These are phyloP conservation scores for Penicillium angulare DNA, from an alignment of 495 filamentous ascomycete species.

Conservation along the genomic window DNA sequence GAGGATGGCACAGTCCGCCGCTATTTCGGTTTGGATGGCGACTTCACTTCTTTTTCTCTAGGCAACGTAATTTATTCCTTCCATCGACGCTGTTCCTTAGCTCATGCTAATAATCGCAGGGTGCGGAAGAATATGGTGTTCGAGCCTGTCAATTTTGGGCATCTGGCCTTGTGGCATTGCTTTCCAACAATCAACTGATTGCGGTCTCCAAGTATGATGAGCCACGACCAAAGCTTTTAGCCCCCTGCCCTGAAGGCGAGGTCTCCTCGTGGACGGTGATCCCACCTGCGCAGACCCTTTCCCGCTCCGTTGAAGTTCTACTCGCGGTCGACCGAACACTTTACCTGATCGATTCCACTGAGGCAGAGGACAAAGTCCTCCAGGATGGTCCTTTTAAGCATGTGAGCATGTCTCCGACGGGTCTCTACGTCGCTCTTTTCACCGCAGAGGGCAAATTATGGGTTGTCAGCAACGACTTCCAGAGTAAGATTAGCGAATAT, in stretches of 20 bases:
- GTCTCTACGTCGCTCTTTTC: conserved; percentile 82
- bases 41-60: conserved; percentile 94
- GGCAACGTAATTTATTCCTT: conserved; percentile 60
- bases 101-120: conserved; percentile 42
- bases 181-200: conserved; percentile 84
- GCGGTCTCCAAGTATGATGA: conserved; percentile 87
- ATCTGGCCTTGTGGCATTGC: conserved; percentile 87
- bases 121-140: conserved; percentile 83
- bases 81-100: no score
- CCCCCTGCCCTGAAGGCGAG: conserved; percentile 70
- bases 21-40: conserved; percentile 87
- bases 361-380: conserved; percentile 85
- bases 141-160: conserved; percentile 86
- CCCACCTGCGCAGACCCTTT: conserved; percentile 83
- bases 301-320: conserved; percentile 92
- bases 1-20: conserved; percentile 88
- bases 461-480: conserved; percentile 93
- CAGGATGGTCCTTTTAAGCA: conserved; percentile 92
- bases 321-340: conserved; percentile 83
- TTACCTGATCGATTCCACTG: conserved; percentile 79
- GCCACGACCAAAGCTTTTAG: conserved; percentile 81
- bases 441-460: conserved; percentile 82
- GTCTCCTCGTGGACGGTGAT: conserved; percentile 90
- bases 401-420: conserved; percentile 85
- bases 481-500: conserved; percentile 86